Evolutionary conservation across 495 filamentous ascomycete species (phyloP).

Genomic region (Trichoderma gamsii): DNA sequence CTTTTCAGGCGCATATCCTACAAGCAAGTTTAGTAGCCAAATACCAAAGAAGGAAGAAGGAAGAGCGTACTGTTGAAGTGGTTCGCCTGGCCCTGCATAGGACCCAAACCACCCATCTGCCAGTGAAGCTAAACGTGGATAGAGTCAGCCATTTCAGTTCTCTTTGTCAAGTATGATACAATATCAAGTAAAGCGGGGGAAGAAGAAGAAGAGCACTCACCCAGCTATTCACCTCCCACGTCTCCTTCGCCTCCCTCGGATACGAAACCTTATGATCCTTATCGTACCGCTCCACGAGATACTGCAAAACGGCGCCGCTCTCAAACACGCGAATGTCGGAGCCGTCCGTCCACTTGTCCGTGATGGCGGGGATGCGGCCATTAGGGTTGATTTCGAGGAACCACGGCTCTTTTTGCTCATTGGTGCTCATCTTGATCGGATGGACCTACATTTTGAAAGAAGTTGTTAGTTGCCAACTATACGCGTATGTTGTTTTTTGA

Average conservation of each 20-base stretch:
- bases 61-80: conserved; percentile 61
- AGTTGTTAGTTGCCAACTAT: neutral
- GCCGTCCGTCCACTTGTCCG: conserved; percentile 69
- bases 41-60: neutral
- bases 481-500: neutral
- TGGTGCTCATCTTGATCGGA: conserved; percentile 63
- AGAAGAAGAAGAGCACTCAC: conserved; percentile 27
- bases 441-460: conserved; percentile 35
- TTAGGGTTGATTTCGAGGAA: conserved; percentile 93
- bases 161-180: neutral
- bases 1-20: conserved; percentile 73
- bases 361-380: conserved; percentile 88
- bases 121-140: conserved; percentile 33
- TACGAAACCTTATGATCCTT: conserved; percentile 78
- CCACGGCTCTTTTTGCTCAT: conserved; percentile 72
- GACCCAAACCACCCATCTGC: conserved; percentile 70
- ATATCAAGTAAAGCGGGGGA: neutral
- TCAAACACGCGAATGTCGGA: conserved; percentile 74
- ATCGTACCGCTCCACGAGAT: conserved; percentile 77
- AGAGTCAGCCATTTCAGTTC: neutral
- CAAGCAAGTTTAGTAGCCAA: neutral
- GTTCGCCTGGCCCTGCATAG: conserved; percentile 89
- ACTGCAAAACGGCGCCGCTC: conserved; percentile 79
- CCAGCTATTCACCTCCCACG: conserved; percentile 77
- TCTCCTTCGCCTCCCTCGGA: conserved; percentile 65